phyloP scores from a whole-genome alignment of 805 yeast species.

The Yarrowia sp. region DNA sequence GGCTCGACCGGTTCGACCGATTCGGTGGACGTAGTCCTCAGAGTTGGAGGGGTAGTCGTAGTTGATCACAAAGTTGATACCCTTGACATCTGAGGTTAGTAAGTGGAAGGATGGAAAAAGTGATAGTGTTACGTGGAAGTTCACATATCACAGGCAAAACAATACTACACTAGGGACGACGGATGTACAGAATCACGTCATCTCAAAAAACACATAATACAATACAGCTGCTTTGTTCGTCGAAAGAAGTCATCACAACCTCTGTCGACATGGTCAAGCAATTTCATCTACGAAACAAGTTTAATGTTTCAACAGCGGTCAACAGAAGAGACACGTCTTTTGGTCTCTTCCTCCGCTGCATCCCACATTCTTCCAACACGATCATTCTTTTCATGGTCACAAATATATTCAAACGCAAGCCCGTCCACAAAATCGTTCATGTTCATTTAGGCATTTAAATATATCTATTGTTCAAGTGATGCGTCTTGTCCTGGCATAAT shows the following conservation, averaged over 20 bases:
- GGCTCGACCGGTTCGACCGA: constrained; percentile 99
- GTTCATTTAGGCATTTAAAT: constrained; percentile 39
- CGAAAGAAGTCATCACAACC: no score
- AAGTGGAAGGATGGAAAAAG: constrained; percentile 6
- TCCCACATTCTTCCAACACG: constrained; percentile 39
- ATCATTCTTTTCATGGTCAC: constrained; percentile 28
- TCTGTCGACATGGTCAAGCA: no score
- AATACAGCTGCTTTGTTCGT: no score
- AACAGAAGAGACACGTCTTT: no score
- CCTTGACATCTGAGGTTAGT: constrained; percentile 83
- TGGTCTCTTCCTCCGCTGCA: background rate
- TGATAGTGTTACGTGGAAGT: constrained; percentile 1
- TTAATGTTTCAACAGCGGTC: no score
- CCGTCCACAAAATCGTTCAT: constrained; percentile 37
- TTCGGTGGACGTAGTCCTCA: constrained; percentile 98
- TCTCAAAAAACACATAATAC: no score
- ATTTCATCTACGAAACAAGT: no score
- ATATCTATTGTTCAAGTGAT: constrained; percentile 22
- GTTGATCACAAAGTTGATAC: constrained; percentile 91
- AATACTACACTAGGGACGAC: background rate
- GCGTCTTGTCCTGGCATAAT: constrained; percentile 36
- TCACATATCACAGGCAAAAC: background rate
- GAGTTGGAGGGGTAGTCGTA: constrained; percentile 97
- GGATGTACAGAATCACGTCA: no score
- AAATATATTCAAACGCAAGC: constrained; percentile 39